phyloP scores from a whole-genome alignment of 2,329 filamentous ascomycete species.

The Rugonectria rugulosa region DNA sequence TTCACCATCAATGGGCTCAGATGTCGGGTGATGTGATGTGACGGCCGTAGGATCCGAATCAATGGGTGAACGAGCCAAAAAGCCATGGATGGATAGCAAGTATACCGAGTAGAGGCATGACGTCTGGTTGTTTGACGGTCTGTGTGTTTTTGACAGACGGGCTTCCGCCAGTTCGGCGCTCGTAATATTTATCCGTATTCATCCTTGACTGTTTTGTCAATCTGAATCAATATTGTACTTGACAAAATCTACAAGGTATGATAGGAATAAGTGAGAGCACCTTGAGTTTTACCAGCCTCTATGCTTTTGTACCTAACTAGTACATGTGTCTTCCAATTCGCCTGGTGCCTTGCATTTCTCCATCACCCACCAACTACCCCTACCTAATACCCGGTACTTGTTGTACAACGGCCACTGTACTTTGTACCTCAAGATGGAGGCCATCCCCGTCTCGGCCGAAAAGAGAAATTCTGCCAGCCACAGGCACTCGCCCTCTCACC shows the following conservation, averaged over 20 bases:
- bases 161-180: background rate
- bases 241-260: too few species aligned
- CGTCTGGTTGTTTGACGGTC: background rate
- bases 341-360: constrained; percentile 4
- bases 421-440: background rate
- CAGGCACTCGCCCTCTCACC: constrained; percentile 29
- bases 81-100: background rate
- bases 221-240: too few species aligned
- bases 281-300: too few species aligned
- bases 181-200: background rate
- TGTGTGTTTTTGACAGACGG: background rate
- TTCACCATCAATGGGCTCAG: constrained; percentile 7
- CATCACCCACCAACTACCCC: too few species aligned
- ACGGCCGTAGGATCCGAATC: constrained; percentile 2
- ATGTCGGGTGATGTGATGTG: constrained; percentile 9
- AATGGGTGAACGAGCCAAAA: background rate
- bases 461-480: constrained; percentile 32
- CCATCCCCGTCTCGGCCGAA: background rate
- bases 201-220: too few species aligned
- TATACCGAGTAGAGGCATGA: background rate
- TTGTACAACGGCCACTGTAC: too few species aligned
- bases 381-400: too few species aligned
- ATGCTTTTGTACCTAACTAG: background rate
- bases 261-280: too few species aligned
- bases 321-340: background rate